Evolutionary conservation across 768 basidiomycete species (phyloP).

Genomic region (Auricularia cornea): DNA sequence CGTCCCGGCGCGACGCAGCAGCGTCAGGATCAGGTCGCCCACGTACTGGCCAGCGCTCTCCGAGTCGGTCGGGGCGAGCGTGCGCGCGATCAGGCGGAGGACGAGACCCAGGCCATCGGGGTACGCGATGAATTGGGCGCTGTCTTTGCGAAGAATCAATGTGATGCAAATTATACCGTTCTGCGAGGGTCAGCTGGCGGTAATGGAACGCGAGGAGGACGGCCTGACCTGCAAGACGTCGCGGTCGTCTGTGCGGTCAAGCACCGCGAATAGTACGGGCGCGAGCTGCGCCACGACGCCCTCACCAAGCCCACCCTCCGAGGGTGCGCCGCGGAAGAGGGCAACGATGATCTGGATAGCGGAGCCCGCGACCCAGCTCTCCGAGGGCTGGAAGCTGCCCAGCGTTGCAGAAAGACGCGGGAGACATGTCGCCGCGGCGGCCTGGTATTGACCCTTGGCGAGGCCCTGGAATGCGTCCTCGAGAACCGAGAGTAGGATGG

Average conservation of each 20-base stretch:
- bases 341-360: slow-evolving; percentile 76
- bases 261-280: slow-evolving; percentile 60
- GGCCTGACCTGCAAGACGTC: slow-evolving; percentile 63
- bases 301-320: slow-evolving; percentile 55
- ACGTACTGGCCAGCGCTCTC: slow-evolving; percentile 91
- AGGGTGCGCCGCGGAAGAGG: slow-evolving; percentile 56
- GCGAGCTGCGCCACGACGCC: slow-evolving; percentile 75
- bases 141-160: slow-evolving; percentile 78
- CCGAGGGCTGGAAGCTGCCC: slow-evolving; percentile 43
- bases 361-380: slow-evolving; percentile 69
- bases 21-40: slow-evolving; percentile 90
- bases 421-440: slow-evolving; percentile 63
- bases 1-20: slow-evolving; percentile 76
- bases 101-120: slow-evolving; percentile 70
- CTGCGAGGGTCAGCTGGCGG: slow-evolving; percentile 29
- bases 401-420: slow-evolving; percentile 67
- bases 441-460: slow-evolving; percentile 59
- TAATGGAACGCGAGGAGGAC: not conserved
- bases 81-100: slow-evolving; percentile 65
- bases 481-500: slow-evolving; percentile 78
- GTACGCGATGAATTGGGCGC: slow-evolving; percentile 73
- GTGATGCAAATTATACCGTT: slow-evolving; percentile 80
- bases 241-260: slow-evolving; percentile 70
- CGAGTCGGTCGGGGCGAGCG: slow-evolving; percentile 64
- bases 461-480: slow-evolving; percentile 71